Conservation (phyloP, 306 rosid species). For the Benincasa hispida region DNA sequence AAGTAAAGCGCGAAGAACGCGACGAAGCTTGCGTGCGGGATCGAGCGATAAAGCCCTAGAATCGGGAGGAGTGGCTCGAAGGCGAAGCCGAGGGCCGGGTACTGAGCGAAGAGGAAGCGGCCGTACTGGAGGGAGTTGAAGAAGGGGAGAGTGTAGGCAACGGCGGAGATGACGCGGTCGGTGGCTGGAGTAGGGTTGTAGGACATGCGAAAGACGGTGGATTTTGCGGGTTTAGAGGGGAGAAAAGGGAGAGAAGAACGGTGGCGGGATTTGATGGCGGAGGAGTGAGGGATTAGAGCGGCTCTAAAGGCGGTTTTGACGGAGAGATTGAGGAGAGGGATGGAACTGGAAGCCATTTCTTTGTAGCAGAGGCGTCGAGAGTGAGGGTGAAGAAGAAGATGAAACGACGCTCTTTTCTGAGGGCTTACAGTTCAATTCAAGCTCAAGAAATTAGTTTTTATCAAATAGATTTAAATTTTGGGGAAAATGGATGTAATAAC, state of each 20-base stretch:
- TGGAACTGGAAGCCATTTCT: slow-evolving; percentile 36
- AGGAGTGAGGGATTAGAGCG: neutral
- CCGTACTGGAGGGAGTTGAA: slow-evolving; percentile 90
- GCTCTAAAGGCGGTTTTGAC: slow-evolving; percentile 5
- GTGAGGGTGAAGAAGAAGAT: neutral
- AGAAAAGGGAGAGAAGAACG: slow-evolving; percentile 5
- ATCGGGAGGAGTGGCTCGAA: slow-evolving; percentile 69
- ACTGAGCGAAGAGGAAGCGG: slow-evolving; percentile 42
- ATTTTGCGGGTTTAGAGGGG: neutral
- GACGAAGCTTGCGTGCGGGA: slow-evolving; percentile 75
- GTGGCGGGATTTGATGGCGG: neutral
- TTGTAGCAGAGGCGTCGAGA: neutral
- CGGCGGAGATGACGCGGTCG: slow-evolving; percentile 70
- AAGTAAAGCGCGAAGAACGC: slow-evolving; percentile 87
- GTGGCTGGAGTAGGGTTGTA: slow-evolving; percentile 35
- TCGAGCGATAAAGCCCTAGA: slow-evolving; percentile 50
- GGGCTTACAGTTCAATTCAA: too few species aligned
- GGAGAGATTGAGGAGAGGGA: slow-evolving; percentile 22
- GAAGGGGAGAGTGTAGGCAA: slow-evolving; percentile 71
- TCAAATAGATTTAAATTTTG: too few species aligned
- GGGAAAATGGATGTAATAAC: too few species aligned
- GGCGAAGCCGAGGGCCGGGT: slow-evolving; percentile 42
- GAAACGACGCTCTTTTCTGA: neutral
- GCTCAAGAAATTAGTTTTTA: too few species aligned
- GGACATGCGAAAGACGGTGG: slow-evolving; percentile 37